A percentile compares a stretch with the other conserved stretches of the same genome.
Conservation (phyloP, 2,329 filamentous ascomycete species). For the Akanthomyces dipterigenus region DNA sequence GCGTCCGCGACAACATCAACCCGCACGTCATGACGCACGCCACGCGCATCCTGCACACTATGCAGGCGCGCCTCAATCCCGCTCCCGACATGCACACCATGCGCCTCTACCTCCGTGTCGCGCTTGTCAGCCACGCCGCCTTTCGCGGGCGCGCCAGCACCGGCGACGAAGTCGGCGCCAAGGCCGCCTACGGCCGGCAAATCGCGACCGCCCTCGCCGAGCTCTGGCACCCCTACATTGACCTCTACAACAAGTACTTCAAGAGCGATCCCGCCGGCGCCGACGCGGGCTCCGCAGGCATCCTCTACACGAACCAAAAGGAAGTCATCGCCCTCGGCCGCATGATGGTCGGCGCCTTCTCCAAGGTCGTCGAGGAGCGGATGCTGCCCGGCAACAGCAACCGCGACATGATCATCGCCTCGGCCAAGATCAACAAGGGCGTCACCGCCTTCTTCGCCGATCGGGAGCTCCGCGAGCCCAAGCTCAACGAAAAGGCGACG, state of each 20-base stretch:
- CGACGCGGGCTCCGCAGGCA: constrained; percentile 11
- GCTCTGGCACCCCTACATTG: constrained; percentile 44
- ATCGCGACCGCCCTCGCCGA: constrained; percentile 43
- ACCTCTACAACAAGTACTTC: constrained; percentile 31
- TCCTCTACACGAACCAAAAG: constrained; percentile 28
- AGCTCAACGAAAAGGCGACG: constrained; percentile 12
- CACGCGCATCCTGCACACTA: constrained; percentile 56
- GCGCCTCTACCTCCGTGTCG: constrained; percentile 49
- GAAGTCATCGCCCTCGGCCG: constrained; percentile 40
- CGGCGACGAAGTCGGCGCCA: constrained; percentile 28
- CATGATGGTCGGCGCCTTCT: constrained; percentile 38
- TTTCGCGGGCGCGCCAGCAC: constrained; percentile 27
- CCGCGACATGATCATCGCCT: constrained; percentile 25
- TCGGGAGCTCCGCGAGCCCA: constrained; percentile 28
- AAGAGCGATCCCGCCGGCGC: constrained; percentile 19
- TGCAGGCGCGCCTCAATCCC: constrained; percentile 35
- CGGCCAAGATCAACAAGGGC: constrained; percentile 31
- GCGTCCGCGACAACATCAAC: constrained; percentile 71
- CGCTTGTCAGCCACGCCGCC: constrained; percentile 40
- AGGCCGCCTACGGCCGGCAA: constrained; percentile 41
- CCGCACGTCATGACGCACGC: constrained; percentile 60
- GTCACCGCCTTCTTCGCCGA: constrained; percentile 29
- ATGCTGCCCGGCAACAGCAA: constrained; percentile 31
- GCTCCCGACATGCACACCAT: constrained; percentile 46
- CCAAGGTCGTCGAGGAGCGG: constrained; percentile 35